Evolutionary conservation across 495 filamentous ascomycete species (phyloP).

Genomic region (Aspergillus taichungensis): DNA sequence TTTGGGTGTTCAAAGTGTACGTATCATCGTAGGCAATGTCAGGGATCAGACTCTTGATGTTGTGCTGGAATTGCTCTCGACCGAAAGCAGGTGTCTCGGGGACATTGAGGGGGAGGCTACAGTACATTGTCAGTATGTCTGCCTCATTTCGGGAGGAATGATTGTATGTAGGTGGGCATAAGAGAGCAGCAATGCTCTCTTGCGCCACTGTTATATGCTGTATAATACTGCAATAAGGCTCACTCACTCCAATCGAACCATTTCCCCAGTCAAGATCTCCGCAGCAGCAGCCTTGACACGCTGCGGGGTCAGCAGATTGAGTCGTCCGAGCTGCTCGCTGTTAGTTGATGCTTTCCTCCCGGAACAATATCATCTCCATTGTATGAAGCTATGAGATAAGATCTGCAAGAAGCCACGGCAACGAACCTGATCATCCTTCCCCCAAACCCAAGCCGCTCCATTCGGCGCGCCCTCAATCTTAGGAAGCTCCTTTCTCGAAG

Average conservation of each 20-base stretch:
- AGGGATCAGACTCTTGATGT: conserved; percentile 35
- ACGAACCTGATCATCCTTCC: conserved; percentile 45
- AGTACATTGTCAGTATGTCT: background rate
- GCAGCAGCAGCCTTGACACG: conserved; percentile 41
- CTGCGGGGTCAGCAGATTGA: conserved; percentile 51
- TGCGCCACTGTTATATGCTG: too few relatives aligned
- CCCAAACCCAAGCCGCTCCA: conserved; percentile 58
- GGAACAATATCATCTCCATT: too few relatives aligned
- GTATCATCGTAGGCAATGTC: conserved; percentile 49
- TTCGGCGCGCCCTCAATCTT: conserved; percentile 32
- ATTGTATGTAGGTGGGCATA: too few relatives aligned
- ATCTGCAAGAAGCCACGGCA: background rate
- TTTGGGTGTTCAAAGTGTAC: conserved; percentile 62
- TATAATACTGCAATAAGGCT: too few relatives aligned
- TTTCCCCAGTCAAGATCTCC: conserved; percentile 47
- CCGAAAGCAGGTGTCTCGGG: conserved; percentile 42
- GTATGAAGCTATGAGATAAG: background rate
- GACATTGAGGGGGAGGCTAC: conserved; percentile 46
- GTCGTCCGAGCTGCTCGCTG: conserved; percentile 33
- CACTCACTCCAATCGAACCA: conserved; percentile 38
- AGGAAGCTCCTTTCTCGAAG: conserved; percentile 44
- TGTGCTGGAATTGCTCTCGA: conserved; percentile 44
- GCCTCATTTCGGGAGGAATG: too few relatives aligned
- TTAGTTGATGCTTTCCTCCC: background rate
- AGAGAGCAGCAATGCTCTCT: too few relatives aligned